phyloP scores from a whole-genome alignment of 306 rosid genomes.

The Cotoneaster glaucophyllus region DNA sequence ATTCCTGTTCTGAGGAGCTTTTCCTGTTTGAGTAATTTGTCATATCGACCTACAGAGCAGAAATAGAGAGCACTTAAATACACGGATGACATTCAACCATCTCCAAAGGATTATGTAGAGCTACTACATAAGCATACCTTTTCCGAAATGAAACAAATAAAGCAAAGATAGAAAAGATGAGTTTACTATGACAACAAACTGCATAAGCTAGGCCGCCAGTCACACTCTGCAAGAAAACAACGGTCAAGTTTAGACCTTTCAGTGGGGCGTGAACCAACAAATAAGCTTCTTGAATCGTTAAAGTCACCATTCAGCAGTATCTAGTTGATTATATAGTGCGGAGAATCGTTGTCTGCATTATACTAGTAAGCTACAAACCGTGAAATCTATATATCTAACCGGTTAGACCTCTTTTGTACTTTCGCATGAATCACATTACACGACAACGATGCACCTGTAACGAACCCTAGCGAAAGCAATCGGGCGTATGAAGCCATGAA shows the following conservation, averaged over 20 bases:
- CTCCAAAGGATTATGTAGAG: background rate
- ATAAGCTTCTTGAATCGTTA: background rate
- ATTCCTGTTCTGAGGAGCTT: slow-evolving; percentile 24
- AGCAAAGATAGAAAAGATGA: background rate
- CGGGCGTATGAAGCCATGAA: background rate
- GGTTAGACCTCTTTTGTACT: background rate
- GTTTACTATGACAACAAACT: background rate
- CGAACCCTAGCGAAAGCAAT: background rate
- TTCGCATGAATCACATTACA: background rate
- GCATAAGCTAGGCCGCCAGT: background rate
- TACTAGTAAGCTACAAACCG: background rate
- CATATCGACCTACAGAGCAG: slow-evolving; percentile 29
- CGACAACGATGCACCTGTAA: background rate
- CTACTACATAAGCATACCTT: slow-evolving; percentile 10
- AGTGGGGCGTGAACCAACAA: background rate
- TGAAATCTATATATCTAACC: background rate
- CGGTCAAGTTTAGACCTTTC: background rate
- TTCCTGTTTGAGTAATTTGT: slow-evolving; percentile 26
- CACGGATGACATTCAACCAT: slow-evolving; percentile 1
- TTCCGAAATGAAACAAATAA: background rate
- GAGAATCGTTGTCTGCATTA: background rate
- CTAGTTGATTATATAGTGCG: background rate
- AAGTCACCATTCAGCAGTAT: background rate
- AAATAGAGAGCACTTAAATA: slow-evolving; percentile 6
- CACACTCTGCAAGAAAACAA: background rate